Conservation (phyloP, 2,329 filamentous ascomycete species). For the Aureobasidium uvarum region DNA sequence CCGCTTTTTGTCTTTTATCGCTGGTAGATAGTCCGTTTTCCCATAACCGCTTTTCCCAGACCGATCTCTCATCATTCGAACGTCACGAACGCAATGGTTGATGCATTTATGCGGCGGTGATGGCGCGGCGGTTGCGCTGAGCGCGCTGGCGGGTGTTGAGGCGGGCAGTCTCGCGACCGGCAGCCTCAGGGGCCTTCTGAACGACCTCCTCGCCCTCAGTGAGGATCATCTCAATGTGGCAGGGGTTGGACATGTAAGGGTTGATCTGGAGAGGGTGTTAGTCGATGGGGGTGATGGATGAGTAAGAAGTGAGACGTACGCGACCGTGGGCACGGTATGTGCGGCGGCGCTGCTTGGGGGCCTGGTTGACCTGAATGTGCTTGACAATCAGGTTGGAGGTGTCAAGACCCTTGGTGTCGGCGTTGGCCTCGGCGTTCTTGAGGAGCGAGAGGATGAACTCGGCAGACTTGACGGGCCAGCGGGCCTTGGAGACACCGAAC, state of each 20-base stretch:
- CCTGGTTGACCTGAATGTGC: constrained; percentile 99
- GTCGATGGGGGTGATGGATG: neutral
- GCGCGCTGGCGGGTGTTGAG: constrained; percentile 93
- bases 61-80: constrained; percentile 11
- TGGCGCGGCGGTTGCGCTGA: constrained; percentile 59
- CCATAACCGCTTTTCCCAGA: constrained; percentile 19
- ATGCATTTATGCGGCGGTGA: constrained; percentile 46
- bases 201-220: constrained; percentile 96
- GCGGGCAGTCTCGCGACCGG: constrained; percentile 55
- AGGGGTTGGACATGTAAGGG: constrained; percentile 99
- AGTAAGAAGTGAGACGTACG: constrained; percentile 63
- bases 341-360: constrained; percentile 97
- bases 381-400: constrained; percentile 97
- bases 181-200: constrained; percentile 75
- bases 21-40: constrained; percentile 22
- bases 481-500: constrained; percentile 95
- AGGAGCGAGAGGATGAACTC: constrained; percentile 96
- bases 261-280: constrained; percentile 69
- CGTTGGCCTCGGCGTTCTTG: constrained; percentile 96
- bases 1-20: constrained; percentile 24
- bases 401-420: constrained; percentile 95
- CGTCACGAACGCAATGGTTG: neutral
- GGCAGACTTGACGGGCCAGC: constrained; percentile 99
- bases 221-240: constrained; percentile 99
- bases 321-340: constrained; percentile 99